phyloP scores from a whole-genome alignment of 163 green algal species.

The Chlamydomonas reinhardtii region DNA sequence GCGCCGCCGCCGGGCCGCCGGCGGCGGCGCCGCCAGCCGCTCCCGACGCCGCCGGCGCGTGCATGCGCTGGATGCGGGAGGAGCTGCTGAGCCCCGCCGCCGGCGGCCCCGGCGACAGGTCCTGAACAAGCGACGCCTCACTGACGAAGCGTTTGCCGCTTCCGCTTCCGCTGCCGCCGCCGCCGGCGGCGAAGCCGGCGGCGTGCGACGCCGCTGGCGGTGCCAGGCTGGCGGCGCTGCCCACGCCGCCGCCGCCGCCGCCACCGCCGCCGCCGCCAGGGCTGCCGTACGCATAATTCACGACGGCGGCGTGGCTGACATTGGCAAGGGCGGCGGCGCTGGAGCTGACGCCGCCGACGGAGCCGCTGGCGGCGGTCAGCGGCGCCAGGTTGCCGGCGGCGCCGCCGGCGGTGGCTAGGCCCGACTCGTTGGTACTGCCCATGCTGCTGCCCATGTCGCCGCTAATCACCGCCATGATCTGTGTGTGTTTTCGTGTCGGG shows the following conservation, averaged over 20 bases:
- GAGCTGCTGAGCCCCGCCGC: neutral
- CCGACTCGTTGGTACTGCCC: neutral
- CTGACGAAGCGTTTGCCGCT: neutral
- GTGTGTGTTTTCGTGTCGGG: neutral
- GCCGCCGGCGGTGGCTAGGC: neutral
- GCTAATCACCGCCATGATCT: neutral
- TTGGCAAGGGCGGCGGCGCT: no score
- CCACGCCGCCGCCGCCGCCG: neutral
- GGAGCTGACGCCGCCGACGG: neutral
- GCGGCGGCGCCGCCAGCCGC: neutral
- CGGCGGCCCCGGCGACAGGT: constrained; percentile 15
- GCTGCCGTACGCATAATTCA: neutral
- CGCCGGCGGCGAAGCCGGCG: no score
- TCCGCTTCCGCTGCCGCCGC: no score
- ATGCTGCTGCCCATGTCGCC: neutral
- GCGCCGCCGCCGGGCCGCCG: neutral
- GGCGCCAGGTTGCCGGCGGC: neutral
- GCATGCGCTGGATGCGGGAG: constrained; percentile 22
- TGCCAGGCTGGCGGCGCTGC: neutral
- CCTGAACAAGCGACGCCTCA: constrained; percentile 24
- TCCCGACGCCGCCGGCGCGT: neutral
- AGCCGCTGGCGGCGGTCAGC: neutral
- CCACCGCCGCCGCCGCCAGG: neutral
- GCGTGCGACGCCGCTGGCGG: neutral
- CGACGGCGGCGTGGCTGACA: neutral